Percentiles rank a stretch among this genome's conserved stretches.
Conservation (phyloP, 2,329 filamentous ascomycete species). For the Tympanopsis confertula region DNA sequence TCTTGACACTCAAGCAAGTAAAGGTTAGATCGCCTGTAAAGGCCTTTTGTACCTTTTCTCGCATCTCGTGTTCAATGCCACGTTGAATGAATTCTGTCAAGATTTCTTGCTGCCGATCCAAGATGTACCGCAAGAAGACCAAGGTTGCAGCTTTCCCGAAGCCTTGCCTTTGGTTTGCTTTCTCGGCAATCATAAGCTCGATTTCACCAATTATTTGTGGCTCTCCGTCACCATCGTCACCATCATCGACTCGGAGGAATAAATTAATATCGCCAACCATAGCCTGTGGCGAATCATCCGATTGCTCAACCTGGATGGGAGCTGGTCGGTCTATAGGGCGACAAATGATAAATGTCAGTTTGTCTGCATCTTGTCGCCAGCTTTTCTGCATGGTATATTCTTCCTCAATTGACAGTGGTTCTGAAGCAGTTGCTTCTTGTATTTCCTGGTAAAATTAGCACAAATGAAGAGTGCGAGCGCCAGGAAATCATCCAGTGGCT, state of each 20-base stretch:
- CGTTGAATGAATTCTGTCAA: constrained; percentile 24
- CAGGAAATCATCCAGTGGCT: neutral
- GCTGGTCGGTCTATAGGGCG: constrained; percentile 9
- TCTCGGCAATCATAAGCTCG: constrained; percentile 47
- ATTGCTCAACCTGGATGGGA: neutral
- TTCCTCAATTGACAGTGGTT: constrained; percentile 40
- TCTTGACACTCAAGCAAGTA: constrained; percentile 41
- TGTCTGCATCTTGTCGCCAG: constrained; percentile 46
- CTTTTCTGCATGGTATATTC: constrained; percentile 50
- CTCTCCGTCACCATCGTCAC: constrained; percentile 17
- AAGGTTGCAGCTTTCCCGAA: constrained; percentile 34
- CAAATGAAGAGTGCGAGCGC: constrained; percentile 5
- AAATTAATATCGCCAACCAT: constrained; percentile 36
- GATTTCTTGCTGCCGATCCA: constrained; percentile 25
- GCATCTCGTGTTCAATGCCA: neutral
- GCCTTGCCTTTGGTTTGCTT: constrained; percentile 30
- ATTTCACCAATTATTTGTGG: constrained; percentile 37
- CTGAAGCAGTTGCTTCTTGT: constrained; percentile 45
- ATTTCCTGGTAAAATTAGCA: constrained; percentile 24
- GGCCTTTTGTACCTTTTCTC: neutral
- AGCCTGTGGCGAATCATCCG: constrained; percentile 18
- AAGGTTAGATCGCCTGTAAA: neutral
- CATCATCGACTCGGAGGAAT: constrained; percentile 35
- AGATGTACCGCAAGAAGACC: constrained; percentile 39
- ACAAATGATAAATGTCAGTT: constrained; percentile 50